Evolutionary conservation across 345 rosid genomes (phyloP), one percentile per base, ranked within the genome.

Genomic region (Sonneratia caseolaris): DNA sequence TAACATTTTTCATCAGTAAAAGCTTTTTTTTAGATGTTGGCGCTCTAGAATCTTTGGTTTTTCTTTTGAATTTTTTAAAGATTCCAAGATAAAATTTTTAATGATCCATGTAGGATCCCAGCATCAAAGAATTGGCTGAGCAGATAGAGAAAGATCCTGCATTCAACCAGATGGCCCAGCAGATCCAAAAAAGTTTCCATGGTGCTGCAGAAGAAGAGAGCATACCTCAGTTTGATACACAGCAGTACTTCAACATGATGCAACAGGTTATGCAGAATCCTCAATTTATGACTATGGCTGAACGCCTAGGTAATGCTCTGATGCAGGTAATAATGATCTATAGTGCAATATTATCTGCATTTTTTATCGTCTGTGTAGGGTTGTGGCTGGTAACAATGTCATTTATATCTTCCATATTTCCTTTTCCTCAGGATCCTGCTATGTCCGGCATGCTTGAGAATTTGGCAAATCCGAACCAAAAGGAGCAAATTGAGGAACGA

Each of bases 251-350:
- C 45, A 69, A 85, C 61, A 95, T 98, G 13, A 89, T 95, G 96
- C 92, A 90, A 69, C 97, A 95, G 79, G 98, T 95, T 81, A 92
- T 95, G 97, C 88, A 92, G 82, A 95, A 95, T 82, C 99, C 97
- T 45, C 94, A 89, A 51, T 95, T 95, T 81, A 84, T 85, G 92
- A 83, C 89, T 19, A 95, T 95, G 99, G 99, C 99, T 0, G 94
- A 95, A 82, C 91, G 84, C 57, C 98, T 95, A 77, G 99, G 98
- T 66, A 83, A 32, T 83, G 94, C 97, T 37, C 77, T 95, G 69
- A 88, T 95, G 83, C 90, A 92, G 99, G 99, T 90, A 76, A 55
- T 27, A 37, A 7, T 37, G 38, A 56, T 35, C 65, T 27, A 27
- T 27, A 27, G 32, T 74, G 1, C 4, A 43, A 43, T 40, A 15